These are phyloP conservation scores for Prosopis cineraria DNA, from an alignment of 306 rosid species.

Conservation along the genomic window DNA sequence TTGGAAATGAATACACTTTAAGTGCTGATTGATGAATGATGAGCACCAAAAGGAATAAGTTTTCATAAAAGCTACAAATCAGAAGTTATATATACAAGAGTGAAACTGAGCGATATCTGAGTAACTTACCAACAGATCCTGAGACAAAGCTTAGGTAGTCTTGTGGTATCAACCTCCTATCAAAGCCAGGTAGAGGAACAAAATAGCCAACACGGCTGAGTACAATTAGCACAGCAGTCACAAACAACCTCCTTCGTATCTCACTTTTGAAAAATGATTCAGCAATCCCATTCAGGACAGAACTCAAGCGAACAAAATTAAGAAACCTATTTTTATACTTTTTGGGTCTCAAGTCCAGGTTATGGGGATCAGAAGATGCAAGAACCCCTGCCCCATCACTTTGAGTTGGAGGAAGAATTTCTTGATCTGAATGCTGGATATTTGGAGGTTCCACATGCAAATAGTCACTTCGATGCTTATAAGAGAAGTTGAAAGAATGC, in stretches of 20 bases:
- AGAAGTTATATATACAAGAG: neutral
- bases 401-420: conserved; percentile 34
- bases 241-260: conserved; percentile 85
- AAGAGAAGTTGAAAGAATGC: conserved; percentile 45
- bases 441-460: conserved; percentile 50
- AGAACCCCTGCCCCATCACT: conserved; percentile 34
- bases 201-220: conserved; percentile 93
- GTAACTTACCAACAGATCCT: conserved; percentile 83
- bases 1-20: neutral
- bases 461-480: conserved; percentile 45
- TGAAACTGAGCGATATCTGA: neutral
- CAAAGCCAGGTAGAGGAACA: conserved; percentile 96
- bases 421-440: conserved; percentile 35
- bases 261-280: conserved; percentile 94
- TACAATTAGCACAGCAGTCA: conserved; percentile 80
- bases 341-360: conserved; percentile 33
- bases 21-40: neutral
- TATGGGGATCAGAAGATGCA: conserved; percentile 24
- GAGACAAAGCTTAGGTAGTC: conserved; percentile 88
- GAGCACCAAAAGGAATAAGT: conserved; percentile 5
- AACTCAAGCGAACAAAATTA: conserved; percentile 71
- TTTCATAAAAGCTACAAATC: neutral
- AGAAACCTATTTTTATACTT: conserved; percentile 69
- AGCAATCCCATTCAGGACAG: conserved; percentile 78
- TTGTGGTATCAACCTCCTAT: conserved; percentile 91